Base-by-base conservation (phyloP, 768 basidiomycete genomes). In the Rhizopogon roseolus region DNA sequence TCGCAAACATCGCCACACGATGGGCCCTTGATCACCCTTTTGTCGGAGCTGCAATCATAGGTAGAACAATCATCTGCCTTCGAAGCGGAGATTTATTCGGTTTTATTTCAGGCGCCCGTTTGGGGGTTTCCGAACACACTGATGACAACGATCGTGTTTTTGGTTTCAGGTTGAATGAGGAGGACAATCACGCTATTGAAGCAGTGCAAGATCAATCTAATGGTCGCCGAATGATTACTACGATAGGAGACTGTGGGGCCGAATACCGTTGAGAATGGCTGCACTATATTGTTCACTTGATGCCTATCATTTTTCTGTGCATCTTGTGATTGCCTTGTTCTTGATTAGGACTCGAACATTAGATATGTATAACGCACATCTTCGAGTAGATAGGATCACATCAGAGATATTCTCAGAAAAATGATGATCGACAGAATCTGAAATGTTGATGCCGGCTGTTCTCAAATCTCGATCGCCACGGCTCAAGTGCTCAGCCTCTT, bases 231-330 rank as follows among this genome's bases (percentile, higher is more conserved):
- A 75, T 91, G 65, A 86, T 89, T 52, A 78, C 74, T 5, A 75
- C 75, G 27, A 84, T 93, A 55, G 90, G 90, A 9, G 90, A 93
- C 66, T 93, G 90, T 65, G 90, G 90, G 38, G 83, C 85, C 5
- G 90, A 93, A 72, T 93, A 93, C 70, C 85, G 90, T 29, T 84
- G 65, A 67, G 25, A 22, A 41, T 19, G 41, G 39, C 51, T 44
- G 41, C 49, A 51, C 50, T n/a, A 43, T 22, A 22, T 22, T 22
- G 22, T 17, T 28, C 11, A 43, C 28, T 37, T 36, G 22, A 32
- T 22, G 54, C 9, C 41, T 36, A 32, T 45, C n/a, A 57, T 34
- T 22, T 45, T 32, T 22, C 9, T 37, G 43, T 49, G 28, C 44
- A 34, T 38, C 51, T 44, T 54, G 14, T 53, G 49, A 36, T 52